Conservation (phyloP, 495 filamentous ascomycete species). For the Schizothecium vesticola region DNA sequence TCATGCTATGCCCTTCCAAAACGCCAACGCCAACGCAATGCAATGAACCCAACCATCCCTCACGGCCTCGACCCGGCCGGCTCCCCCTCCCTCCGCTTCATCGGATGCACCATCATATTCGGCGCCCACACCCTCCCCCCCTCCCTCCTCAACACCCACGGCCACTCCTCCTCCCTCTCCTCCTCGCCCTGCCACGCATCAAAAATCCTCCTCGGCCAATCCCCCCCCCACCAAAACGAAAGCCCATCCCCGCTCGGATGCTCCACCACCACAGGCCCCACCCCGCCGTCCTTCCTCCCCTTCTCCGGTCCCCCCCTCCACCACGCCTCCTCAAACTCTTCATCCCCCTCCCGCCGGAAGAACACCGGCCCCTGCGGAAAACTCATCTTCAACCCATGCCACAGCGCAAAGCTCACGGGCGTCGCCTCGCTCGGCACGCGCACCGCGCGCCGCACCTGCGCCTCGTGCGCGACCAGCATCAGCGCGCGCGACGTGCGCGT, state of each 20-base stretch:
- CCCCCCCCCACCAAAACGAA: slow-evolving; percentile 32
- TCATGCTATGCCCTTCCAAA: background rate
- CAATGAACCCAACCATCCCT: background rate
- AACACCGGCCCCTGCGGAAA: slow-evolving; percentile 35
- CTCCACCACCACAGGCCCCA: slow-evolving; percentile 20
- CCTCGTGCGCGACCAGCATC: slow-evolving; percentile 27
- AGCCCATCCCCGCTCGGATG: slow-evolving; percentile 25
- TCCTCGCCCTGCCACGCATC: slow-evolving; percentile 22
- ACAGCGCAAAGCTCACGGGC: slow-evolving; percentile 34
- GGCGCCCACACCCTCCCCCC: slow-evolving; percentile 26
- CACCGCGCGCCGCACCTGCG: slow-evolving; percentile 24
- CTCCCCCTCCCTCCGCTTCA: slow-evolving; percentile 20
- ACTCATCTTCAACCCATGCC: slow-evolving; percentile 38
- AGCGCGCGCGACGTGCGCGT: slow-evolving; percentile 23
- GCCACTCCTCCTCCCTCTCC: slow-evolving; percentile 8
- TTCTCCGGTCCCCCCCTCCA: slow-evolving; percentile 32
- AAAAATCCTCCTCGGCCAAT: slow-evolving; percentile 22
- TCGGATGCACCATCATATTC: slow-evolving; percentile 31
- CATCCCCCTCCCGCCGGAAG: slow-evolving; percentile 8
- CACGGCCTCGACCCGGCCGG: background rate
- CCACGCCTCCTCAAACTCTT: slow-evolving; percentile 23
- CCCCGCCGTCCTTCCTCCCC: slow-evolving; percentile 17
- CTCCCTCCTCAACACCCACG: slow-evolving; percentile 21
- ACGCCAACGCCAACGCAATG: background rate
- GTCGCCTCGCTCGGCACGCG: slow-evolving; percentile 35